Conservation (phyloP, 2,329 filamentous ascomycete genomes). For the Colletotrichum sp. region DNA sequence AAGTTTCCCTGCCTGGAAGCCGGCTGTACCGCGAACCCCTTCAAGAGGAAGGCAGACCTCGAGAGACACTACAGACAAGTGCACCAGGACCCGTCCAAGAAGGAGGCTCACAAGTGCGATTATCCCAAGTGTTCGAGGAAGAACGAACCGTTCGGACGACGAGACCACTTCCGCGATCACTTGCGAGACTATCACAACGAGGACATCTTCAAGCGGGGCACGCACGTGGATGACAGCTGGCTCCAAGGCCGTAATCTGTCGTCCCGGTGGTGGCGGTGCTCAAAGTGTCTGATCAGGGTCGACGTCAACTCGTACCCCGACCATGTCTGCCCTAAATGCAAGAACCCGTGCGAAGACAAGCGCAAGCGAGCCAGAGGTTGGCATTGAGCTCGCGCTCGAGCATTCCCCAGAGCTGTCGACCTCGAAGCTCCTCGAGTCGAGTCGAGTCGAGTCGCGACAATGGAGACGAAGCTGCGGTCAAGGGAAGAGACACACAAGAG, state of each 20-base stretch:
- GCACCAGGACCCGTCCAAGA: constrained; percentile 47
- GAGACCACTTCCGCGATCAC: constrained; percentile 64
- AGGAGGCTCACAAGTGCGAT: constrained; percentile 55
- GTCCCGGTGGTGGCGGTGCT: constrained; percentile 58
- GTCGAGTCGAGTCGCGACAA: neutral
- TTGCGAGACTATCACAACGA: constrained; percentile 61
- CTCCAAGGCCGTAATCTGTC: constrained; percentile 42
- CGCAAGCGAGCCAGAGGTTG: constrained; percentile 32
- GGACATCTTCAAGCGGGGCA: constrained; percentile 54
- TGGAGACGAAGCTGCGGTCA: neutral
- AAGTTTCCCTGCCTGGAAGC: constrained; percentile 37
- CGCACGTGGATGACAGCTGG: constrained; percentile 39
- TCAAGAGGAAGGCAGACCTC: constrained; percentile 60
- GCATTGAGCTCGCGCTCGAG: constrained; percentile 7
- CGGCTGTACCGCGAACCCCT: constrained; percentile 49
- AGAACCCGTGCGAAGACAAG: constrained; percentile 49
- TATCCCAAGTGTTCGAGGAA: constrained; percentile 53
- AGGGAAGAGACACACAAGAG: neutral
- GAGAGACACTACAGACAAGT: constrained; percentile 57
- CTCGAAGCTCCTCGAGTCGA: neutral
- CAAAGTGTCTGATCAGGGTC: constrained; percentile 55
- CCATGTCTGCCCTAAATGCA: constrained; percentile 51
- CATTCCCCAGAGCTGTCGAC: neutral
- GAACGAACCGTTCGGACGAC: constrained; percentile 53
- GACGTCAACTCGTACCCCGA: constrained; percentile 42